Evolutionary conservation across 345 rosid species (phyloP).

Genomic region (Schrenkiella parvula): DNA sequence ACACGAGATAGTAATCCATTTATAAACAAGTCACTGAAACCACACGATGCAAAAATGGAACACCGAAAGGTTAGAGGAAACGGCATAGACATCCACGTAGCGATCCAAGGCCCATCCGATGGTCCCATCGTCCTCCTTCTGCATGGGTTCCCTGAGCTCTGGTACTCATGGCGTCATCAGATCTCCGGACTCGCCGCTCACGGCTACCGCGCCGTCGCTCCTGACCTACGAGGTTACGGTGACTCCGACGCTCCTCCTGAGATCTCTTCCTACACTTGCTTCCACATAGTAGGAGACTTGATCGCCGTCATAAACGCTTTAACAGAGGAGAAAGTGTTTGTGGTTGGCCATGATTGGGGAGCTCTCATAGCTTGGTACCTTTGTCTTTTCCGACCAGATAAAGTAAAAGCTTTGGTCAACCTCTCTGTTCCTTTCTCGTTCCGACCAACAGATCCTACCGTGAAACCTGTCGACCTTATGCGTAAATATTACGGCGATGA

Average conservation of each 20-base stretch:
- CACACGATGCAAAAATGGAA: constrained; percentile 24
- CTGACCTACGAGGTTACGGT: constrained; percentile 36
- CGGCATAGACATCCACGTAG: constrained; percentile 68
- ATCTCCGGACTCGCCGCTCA: constrained; percentile 26
- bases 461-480: constrained; percentile 42
- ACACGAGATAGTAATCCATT: no score
- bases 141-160: constrained; percentile 36
- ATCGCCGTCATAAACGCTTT: constrained; percentile 10
- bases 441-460: neutral
- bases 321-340: constrained; percentile 32
- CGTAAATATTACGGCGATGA: constrained; percentile 58
- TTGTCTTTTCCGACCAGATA: constrained; percentile 29
- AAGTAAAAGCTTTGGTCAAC: constrained; percentile 32
- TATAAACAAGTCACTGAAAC: neutral
- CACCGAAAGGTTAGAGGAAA: constrained; percentile 51
- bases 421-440: constrained; percentile 28
- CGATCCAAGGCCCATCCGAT: constrained; percentile 43
- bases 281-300: constrained; percentile 27
- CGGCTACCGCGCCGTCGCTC: constrained; percentile 36
- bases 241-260: constrained; percentile 24
- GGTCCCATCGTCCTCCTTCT: constrained; percentile 29
- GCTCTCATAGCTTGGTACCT: constrained; percentile 34
- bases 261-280: constrained; percentile 27
- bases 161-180: constrained; percentile 40
- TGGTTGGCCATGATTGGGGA: constrained; percentile 40